Evolutionary conservation across 352 stramenopile species (phyloP).

Genomic region (Phytophthora ramorum): DNA sequence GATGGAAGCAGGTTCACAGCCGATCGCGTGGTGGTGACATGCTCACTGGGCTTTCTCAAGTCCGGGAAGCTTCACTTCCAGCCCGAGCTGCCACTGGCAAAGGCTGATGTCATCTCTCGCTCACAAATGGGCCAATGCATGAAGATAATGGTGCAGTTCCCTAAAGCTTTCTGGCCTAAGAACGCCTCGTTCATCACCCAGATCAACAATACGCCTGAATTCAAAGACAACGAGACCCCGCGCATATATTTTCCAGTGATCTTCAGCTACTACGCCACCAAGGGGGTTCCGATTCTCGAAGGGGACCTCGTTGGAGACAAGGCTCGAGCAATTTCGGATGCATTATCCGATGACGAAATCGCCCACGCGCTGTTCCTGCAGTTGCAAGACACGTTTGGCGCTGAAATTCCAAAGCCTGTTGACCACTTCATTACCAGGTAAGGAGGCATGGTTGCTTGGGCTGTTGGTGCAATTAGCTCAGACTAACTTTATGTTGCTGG

Average conservation of each 20-base stretch:
- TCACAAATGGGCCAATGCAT: constrained; percentile 74
- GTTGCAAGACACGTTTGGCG: constrained; percentile 50
- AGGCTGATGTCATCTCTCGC: constrained; percentile 45
- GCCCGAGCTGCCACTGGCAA: constrained; percentile 49
- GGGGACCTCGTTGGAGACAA: constrained; percentile 55
- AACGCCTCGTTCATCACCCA: constrained; percentile 51
- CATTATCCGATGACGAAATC: constrained; percentile 49
- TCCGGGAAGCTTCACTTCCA: constrained; percentile 43
- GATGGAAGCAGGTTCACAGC: constrained; percentile 34
- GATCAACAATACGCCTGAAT: constrained; percentile 15
- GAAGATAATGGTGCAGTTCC: constrained; percentile 77
- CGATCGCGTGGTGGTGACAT: constrained; percentile 58
- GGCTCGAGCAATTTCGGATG: constrained; percentile 37
- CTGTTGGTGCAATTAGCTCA: background rate
- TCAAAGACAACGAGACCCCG: background rate
- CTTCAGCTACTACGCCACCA: constrained; percentile 61
- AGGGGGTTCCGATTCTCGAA: constrained; percentile 56
- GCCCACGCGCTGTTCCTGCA: constrained; percentile 44
- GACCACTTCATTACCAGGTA: constrained; percentile 58
- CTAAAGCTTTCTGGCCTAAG: constrained; percentile 57
- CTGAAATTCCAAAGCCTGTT: constrained; percentile 40
- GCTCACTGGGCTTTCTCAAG: constrained; percentile 60
- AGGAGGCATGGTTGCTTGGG: background rate
- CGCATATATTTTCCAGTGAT: constrained; percentile 58
- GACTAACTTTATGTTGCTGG: background rate